Conservation (phyloP, 2,329 filamentous ascomycete species). For the Verticillium alfalfae region DNA sequence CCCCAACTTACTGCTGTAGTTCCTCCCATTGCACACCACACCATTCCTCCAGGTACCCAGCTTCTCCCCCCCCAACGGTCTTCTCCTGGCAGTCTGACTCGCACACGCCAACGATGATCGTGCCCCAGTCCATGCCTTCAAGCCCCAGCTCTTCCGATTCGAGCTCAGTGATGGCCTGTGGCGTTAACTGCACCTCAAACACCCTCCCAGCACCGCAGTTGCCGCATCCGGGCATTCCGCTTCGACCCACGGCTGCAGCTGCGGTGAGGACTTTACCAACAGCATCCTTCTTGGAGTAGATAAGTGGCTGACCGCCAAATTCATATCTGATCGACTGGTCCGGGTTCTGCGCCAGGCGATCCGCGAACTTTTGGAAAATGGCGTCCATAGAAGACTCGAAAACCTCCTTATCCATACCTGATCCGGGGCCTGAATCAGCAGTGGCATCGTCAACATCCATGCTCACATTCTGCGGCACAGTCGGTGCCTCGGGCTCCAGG, state of each 20-base stretch:
- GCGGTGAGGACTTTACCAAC: constrained; percentile 60
- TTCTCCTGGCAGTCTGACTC: constrained; percentile 66
- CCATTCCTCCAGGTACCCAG: constrained; percentile 91
- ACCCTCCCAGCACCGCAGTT: constrained; percentile 70
- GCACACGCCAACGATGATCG: constrained; percentile 82
- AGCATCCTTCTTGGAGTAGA: constrained; percentile 74
- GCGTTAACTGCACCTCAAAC: constrained; percentile 90
- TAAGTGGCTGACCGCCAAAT: constrained; percentile 64
- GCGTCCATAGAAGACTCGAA: constrained; percentile 73
- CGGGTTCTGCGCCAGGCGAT: constrained; percentile 72
- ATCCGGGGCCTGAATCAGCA: constrained; percentile 15
- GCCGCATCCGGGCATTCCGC: constrained; percentile 65
- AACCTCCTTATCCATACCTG: constrained; percentile 59
- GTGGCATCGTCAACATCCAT: constrained; percentile 41
- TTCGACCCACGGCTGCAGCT: constrained; percentile 13
- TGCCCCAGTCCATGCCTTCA: constrained; percentile 98
- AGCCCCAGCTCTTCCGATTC: constrained; percentile 62
- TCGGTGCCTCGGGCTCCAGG: constrained; percentile 56
- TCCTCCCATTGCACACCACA: constrained; percentile 98
- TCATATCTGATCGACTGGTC: constrained; percentile 81
- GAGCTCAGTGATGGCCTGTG: constrained; percentile 82
- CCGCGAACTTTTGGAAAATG: constrained; percentile 75
- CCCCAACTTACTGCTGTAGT: constrained; percentile 29
- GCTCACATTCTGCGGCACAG: constrained; percentile 43
- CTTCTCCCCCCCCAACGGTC: constrained; percentile 53